Percentiles rank a stretch among this genome's conserved stretches.
These are phyloP conservation scores for Hypericum perforatum DNA, from an alignment of 345 rosid genomes.

Conservation along the genomic window DNA sequence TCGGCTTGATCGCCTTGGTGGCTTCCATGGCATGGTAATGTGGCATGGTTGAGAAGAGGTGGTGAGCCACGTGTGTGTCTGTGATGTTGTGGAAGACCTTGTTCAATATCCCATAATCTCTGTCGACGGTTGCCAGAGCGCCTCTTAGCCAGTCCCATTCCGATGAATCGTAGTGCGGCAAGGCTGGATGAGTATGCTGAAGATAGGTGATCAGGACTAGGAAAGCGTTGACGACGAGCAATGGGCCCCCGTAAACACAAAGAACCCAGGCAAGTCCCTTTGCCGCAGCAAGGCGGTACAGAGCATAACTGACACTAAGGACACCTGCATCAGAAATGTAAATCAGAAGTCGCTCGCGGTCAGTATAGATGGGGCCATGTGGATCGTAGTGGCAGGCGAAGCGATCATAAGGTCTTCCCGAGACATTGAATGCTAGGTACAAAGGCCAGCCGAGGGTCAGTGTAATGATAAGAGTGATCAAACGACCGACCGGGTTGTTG, in stretches of 20 bases:
- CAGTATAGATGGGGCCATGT: slow-evolving; percentile 60
- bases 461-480: slow-evolving; percentile 30
- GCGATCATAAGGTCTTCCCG: slow-evolving; percentile 61
- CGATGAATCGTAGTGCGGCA: slow-evolving; percentile 70
- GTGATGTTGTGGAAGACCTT: slow-evolving; percentile 78
- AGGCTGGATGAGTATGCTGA: slow-evolving; percentile 81
- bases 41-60: slow-evolving; percentile 78
- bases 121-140: slow-evolving; percentile 72
- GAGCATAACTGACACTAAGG: slow-evolving; percentile 40
- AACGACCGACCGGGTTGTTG: slow-evolving; percentile 68
- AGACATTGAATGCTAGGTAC: slow-evolving; percentile 72
- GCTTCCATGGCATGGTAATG: slow-evolving; percentile 92
- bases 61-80: slow-evolving; percentile 87
- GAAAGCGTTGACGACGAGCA: slow-evolving; percentile 56
- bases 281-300: slow-evolving; percentile 38
- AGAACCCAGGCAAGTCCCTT: slow-evolving; percentile 58
- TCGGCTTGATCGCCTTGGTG: slow-evolving; percentile 72
- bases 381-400: slow-evolving; percentile 75
- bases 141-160: slow-evolving; percentile 97
- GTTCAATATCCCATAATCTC: slow-evolving; percentile 78
- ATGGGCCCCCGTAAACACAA: slow-evolving; percentile 57
- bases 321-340: slow-evolving; percentile 62
- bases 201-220: slow-evolving; percentile 64
- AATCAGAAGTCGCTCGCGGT: slow-evolving; percentile 68
- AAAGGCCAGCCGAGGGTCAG: slow-evolving; percentile 81